Conservation (phyloP, 208 protist genomes). For the Tritrichomonas musculus region DNA sequence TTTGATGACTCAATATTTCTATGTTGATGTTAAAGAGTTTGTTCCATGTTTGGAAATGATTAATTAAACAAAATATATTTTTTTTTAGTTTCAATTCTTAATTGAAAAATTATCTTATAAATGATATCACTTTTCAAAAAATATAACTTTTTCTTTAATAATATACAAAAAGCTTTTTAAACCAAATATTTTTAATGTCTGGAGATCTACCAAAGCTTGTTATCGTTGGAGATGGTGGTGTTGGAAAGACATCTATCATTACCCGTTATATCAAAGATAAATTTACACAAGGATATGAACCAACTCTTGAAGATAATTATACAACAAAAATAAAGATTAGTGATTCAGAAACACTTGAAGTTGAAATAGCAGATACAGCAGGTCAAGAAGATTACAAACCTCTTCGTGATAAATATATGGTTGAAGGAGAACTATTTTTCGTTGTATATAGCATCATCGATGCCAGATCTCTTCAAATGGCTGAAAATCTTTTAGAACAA, state of each 20-base stretch:
- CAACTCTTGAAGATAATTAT: slow-evolving; percentile 46
- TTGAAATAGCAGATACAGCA: slow-evolving; percentile 32
- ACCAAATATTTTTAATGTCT: no score
- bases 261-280: slow-evolving; percentile 58
- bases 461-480: neutral
- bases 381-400: slow-evolving; percentile 35
- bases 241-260: slow-evolving; percentile 65
- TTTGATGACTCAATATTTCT: no score
- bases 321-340: neutral
- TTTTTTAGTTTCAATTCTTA: no score
- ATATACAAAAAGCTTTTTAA: no score
- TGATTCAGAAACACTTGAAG: neutral
- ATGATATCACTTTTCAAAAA: no score
- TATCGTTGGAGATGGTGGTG: slow-evolving; percentile 61
- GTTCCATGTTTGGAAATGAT: no score
- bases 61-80: no score
- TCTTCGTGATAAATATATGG: slow-evolving; percentile 2
- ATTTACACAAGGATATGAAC: slow-evolving; percentile 65
- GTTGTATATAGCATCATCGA: slow-evolving; percentile 26
- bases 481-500: neutral
- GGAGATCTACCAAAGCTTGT: slow-evolving; percentile 39
- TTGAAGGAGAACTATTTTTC: slow-evolving; percentile 16
- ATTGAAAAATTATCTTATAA: no score
- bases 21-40: no score
- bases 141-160: no score